Evolutionary conservation across 2,329 filamentous ascomycete genomes (phyloP), one percentile per base, ranked within the genome.

Genomic region (Graphium sp.): DNA sequence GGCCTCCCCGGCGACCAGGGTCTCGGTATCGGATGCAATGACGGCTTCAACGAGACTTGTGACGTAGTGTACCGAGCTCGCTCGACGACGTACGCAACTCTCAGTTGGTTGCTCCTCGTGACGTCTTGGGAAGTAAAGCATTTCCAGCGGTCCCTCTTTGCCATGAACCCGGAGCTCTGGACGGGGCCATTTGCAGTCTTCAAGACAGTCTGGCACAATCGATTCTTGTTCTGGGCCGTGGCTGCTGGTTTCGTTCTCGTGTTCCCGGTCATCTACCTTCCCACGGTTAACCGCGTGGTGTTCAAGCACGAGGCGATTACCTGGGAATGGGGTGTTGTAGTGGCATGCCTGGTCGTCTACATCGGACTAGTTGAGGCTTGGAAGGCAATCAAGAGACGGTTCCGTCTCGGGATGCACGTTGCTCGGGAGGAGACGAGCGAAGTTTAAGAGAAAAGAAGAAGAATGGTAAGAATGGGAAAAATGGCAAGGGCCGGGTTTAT

Each of bases 121-220:
- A 71, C 75, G 0, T 72, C 76, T 0, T 81, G 75, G 75, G 74
- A 82, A 49, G 72, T 77, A 42, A 73, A 79, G 45, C 70, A 80
- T 39, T 74, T 77, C 48, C 67, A 67, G 11, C 66, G 72, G 25
- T 75, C 68, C 13, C 60, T 82, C 39, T 82, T 82, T 51, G 59
- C 62, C 40, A 75, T 80, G 66, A 58, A 72, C 34, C 58, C 59
- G 1, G 54, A 60, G 35, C 46, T 55, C 19, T 65, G 57, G 51
- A 39, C 40, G 4, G 65, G 64, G 1, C 53, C 56, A 1, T 46
- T 60, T 22, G 60, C 63, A 0, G 54, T 70, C 8, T 60, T 67
- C 41, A 52, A 50, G 38, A 76, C 75, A n/a, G 55, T 81, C 9
- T 76, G 68, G 56, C 56, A 66, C 39, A 82, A 82, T 49, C 58